A percentile compares a stretch with the other conserved stretches of the same genome.
These are phyloP conservation scores for Cladobotryum protrusum DNA, from an alignment of 2,329 filamentous ascomycete species.

Conservation along the genomic window DNA sequence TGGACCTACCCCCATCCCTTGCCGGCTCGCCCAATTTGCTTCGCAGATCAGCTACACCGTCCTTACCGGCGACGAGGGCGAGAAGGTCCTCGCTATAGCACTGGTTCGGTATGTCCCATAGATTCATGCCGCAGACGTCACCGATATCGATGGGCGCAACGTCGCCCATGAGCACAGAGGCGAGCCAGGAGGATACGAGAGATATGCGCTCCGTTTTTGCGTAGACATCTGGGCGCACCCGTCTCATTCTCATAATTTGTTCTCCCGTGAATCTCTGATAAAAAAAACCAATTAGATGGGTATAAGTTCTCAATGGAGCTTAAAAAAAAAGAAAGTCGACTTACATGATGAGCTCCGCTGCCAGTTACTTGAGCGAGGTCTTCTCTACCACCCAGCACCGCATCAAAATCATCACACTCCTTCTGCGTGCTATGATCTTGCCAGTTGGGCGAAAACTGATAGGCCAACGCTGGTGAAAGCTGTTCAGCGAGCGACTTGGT, in stretches of 20 bases:
- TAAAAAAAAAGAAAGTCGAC: constrained; percentile 22
- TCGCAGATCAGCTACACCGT: constrained; percentile 56
- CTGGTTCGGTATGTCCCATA: constrained; percentile 80
- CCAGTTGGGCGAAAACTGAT: constrained; percentile 92
- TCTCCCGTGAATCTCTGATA: constrained; percentile 86
- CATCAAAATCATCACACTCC: constrained; percentile 87
- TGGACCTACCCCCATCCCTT: constrained; percentile 70
- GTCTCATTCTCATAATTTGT: constrained; percentile 84
- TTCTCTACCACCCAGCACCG: constrained; percentile 57
- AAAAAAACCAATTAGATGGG: constrained; percentile 2
- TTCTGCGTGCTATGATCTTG: constrained; percentile 92
- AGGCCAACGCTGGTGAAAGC: constrained; percentile 66
- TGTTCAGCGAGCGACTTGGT: constrained; percentile 63
- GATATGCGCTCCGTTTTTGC: constrained; percentile 76
- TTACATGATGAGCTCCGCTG: constrained; percentile 88
- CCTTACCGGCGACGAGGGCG: constrained; percentile 63
- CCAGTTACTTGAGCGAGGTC: constrained; percentile 75
- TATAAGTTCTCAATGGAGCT: constrained; percentile 5
- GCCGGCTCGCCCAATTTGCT: constrained; percentile 75
- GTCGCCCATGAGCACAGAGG: constrained; percentile 78
- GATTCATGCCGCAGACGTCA: constrained; percentile 93
- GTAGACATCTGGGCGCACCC: constrained; percentile 76
- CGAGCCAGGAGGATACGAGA: constrained; percentile 90
- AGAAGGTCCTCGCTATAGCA: constrained; percentile 71
- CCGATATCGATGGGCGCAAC: constrained; percentile 88